These are phyloP conservation scores for Sarocladium oryzae DNA, from an alignment of 2,329 filamentous ascomycete species.

Conservation along the genomic window DNA sequence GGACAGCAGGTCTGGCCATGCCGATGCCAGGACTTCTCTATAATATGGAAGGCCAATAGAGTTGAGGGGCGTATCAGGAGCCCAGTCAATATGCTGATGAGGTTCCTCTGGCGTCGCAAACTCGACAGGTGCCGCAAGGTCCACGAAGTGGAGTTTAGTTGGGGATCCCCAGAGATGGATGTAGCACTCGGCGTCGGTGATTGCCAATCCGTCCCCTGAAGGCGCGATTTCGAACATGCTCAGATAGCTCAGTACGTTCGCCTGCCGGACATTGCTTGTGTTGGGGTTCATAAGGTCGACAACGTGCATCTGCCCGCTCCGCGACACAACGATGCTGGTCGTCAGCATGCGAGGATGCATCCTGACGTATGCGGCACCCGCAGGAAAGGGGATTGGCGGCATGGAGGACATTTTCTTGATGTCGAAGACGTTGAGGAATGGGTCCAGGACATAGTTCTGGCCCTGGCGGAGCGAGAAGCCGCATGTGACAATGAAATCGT, in stretches of 20 bases:
- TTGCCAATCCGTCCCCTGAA: conserved; percentile 76
- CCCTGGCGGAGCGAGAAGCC: conserved; percentile 79
- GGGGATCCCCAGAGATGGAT: conserved; percentile 88
- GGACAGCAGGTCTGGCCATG: conserved; percentile 81
- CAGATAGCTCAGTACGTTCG: conserved; percentile 68
- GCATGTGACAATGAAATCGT: conserved; percentile 92
- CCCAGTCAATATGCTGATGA: conserved; percentile 59
- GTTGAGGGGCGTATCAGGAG: conserved; percentile 70
- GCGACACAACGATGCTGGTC: conserved; percentile 88
- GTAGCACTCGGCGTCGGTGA: conserved; percentile 71
- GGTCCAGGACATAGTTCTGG: conserved; percentile 73
- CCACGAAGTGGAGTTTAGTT: conserved; percentile 78
- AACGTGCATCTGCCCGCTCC: conserved; percentile 88
- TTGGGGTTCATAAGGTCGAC: conserved; percentile 94
- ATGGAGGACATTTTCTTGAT: conserved; percentile 84
- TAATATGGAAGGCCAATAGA: conserved; percentile 91
- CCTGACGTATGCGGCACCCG: conserved; percentile 86
- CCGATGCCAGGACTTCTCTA: conserved; percentile 76
- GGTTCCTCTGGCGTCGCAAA: conserved; percentile 63
- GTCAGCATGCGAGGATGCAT: conserved; percentile 96
- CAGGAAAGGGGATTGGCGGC: conserved; percentile 85
- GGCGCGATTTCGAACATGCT: conserved; percentile 79
- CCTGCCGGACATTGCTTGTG: conserved; percentile 76
- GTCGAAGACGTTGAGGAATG: conserved; percentile 92
- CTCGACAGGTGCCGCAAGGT: conserved; percentile 70